Evolutionary conservation across 2,329 filamentous ascomycete species (phyloP).

Genomic region (Volutella citrinella): DNA sequence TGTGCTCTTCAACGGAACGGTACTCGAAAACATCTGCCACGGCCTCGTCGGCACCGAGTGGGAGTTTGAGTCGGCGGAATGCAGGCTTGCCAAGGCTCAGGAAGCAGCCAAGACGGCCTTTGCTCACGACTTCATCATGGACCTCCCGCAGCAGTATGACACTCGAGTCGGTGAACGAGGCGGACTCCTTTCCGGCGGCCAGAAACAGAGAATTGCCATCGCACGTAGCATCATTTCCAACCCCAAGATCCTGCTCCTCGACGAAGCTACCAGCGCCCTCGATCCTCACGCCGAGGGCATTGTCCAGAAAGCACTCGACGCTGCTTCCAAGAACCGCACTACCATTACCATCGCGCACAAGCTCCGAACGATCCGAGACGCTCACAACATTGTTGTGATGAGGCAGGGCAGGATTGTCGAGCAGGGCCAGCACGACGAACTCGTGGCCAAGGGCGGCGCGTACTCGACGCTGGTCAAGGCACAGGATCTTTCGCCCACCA

Average conservation of each 20-base stretch:
- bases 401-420: constrained; percentile 54
- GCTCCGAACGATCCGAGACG: constrained; percentile 53
- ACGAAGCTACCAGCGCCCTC: constrained; percentile 62
- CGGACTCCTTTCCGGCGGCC: constrained; percentile 60
- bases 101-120: constrained; percentile 44
- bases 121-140: constrained; percentile 46
- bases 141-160: constrained; percentile 42
- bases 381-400: constrained; percentile 63
- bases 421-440: constrained; percentile 48
- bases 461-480: constrained; percentile 47
- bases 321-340: constrained; percentile 52
- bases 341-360: constrained; percentile 63
- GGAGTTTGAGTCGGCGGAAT: constrained; percentile 33
- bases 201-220: constrained; percentile 63
- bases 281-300: constrained; percentile 40
- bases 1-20: constrained; percentile 5
- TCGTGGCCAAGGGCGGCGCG: constrained; percentile 44
- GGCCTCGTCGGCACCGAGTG: constrained; percentile 41
- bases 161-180: constrained; percentile 60
- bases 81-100: constrained; percentile 39
- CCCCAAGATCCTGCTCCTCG: constrained; percentile 56
- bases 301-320: constrained; percentile 52
- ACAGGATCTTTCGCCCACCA: constrained; percentile 9
- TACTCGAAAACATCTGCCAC: constrained; percentile 46
- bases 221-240: constrained; percentile 37